Evolutionary conservation across 148 eudicot species (phyloP).

Genomic region (Gaultheria prostrata): DNA sequence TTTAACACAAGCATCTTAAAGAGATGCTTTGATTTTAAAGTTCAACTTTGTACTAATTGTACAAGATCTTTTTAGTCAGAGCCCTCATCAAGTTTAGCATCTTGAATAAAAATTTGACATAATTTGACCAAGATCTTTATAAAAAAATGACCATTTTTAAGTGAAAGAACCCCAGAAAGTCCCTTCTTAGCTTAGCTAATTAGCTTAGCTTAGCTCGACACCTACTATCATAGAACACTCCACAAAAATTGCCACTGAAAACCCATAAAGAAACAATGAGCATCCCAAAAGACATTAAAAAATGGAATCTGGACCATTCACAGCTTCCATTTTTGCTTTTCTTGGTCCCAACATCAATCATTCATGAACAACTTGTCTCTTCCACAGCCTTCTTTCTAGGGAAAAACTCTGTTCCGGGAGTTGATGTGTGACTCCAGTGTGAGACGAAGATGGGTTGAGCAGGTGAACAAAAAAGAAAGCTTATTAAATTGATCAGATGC

Average conservation of each 20-base stretch:
- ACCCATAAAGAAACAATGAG: constrained; percentile 13
- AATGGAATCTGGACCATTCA: constrained; percentile 12
- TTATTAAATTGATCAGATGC: constrained; percentile 20
- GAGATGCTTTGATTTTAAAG: constrained; percentile 19
- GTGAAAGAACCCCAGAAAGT: constrained; percentile 1
- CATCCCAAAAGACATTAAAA: not conserved
- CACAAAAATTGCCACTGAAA: not conserved
- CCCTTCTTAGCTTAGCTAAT: not conserved
- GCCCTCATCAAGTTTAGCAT: constrained; percentile 22
- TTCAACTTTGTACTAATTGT: not conserved
- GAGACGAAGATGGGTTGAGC: not conserved
- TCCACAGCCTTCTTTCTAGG: not conserved
- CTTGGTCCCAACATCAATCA: constrained; percentile 5
- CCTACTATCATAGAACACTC: constrained; percentile 10
- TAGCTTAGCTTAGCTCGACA: constrained; percentile 17
- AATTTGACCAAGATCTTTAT: constrained; percentile 19
- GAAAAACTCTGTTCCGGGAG: not conserved
- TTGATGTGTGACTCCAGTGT: not conserved
- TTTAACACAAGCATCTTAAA: not conserved
- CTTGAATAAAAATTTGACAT: constrained; percentile 11
- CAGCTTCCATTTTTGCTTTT: constrained; percentile 1
- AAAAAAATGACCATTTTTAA: constrained; percentile 3
- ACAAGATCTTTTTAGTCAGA: not conserved
- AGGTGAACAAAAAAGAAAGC: constrained; percentile 12
- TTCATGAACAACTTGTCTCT: not conserved